Evolutionary conservation across 495 filamentous ascomycete genomes (phyloP).

Genomic region (Neurospora sp.): DNA sequence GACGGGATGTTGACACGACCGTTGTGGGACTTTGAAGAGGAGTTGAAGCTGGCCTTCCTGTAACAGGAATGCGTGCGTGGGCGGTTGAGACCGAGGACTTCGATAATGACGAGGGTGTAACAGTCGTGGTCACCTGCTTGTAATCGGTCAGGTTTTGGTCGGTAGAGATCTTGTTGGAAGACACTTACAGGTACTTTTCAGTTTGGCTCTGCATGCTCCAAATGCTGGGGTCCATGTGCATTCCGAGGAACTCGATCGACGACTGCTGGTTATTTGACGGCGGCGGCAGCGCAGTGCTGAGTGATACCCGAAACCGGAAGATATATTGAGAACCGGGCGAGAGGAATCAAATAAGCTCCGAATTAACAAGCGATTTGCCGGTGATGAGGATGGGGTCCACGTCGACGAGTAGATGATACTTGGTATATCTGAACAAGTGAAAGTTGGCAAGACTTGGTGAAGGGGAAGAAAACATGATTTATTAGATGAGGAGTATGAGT

Average conservation of each 20-base stretch:
- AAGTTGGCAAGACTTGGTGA: background rate
- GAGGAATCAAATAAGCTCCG: background rate
- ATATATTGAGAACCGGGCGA: background rate
- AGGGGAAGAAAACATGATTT: background rate
- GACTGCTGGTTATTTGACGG: background rate
- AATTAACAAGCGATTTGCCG: background rate
- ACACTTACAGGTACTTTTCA: background rate
- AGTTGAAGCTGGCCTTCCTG: background rate
- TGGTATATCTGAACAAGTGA: background rate
- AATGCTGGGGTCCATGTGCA: background rate
- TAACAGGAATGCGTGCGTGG: background rate
- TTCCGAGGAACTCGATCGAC: background rate
- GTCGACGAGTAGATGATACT: background rate
- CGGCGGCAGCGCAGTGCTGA: background rate
- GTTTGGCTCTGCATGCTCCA: background rate
- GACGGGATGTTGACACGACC: background rate
- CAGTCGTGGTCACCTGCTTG: background rate
- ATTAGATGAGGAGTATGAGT: background rate
- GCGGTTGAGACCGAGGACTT: background rate
- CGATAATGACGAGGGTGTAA: background rate
- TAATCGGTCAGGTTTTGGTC: background rate
- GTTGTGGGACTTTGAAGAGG: background rate
- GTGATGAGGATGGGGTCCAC: background rate
- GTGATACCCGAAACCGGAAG: background rate
- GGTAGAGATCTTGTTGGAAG: background rate